Percentiles rank a stretch among this genome's conserved stretches.
Conservation (phyloP, 2,329 filamentous ascomycete species). For the Lecanosticta acicola region DNA sequence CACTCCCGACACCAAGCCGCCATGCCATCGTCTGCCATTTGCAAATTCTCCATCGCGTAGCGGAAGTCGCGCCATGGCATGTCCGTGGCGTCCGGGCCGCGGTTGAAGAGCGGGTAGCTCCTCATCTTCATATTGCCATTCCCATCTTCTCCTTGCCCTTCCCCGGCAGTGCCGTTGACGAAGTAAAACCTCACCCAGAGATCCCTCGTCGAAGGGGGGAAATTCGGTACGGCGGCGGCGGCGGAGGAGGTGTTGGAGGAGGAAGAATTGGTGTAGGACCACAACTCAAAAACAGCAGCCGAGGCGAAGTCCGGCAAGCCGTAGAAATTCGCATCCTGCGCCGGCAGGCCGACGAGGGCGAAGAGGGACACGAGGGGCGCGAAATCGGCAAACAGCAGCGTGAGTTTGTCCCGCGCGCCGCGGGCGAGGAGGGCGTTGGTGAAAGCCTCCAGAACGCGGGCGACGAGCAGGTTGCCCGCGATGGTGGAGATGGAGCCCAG, state of each 20-base stretch:
- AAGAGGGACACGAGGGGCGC: slow-evolving; percentile 50
- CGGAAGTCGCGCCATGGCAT: slow-evolving; percentile 50
- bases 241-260: slow-evolving; percentile 20
- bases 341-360: slow-evolving; percentile 40
- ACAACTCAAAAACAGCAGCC: slow-evolving; percentile 50
- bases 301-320: slow-evolving; percentile 46
- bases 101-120: slow-evolving; percentile 48
- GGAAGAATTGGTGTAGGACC: slow-evolving; percentile 33
- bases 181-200: slow-evolving; percentile 53
- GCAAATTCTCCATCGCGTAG: slow-evolving; percentile 39
- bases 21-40: slow-evolving; percentile 38
- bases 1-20: slow-evolving; percentile 51
- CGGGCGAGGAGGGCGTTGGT: slow-evolving; percentile 26
- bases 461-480: slow-evolving; percentile 34
- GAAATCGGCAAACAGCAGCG: slow-evolving; percentile 44
- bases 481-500: slow-evolving; percentile 36
- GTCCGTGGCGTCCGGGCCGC: slow-evolving; percentile 41
- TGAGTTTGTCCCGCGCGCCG: slow-evolving; percentile 30
- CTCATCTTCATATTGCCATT: no score
- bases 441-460: slow-evolving; percentile 32
- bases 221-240: slow-evolving; percentile 33
- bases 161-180: slow-evolving; percentile 49
- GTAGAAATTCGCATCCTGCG: slow-evolving; percentile 41
- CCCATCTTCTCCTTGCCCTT: no score
- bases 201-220: no score